Percentiles rank a stretch among this genome's conserved stretches.
Evolutionary conservation across 345 rosid species (phyloP).

Genomic region (Boechera retrofracta): DNA sequence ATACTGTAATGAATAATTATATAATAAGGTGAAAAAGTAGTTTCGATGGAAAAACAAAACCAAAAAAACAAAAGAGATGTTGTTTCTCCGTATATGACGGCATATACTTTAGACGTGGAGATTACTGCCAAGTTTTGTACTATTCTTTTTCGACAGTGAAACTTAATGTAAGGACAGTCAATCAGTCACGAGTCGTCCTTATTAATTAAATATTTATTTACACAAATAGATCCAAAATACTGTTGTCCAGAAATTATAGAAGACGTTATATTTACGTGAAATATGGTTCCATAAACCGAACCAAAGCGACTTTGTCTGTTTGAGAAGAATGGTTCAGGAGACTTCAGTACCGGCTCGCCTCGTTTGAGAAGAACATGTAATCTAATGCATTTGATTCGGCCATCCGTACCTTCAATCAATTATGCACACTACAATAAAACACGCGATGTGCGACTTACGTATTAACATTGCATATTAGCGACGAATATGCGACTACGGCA

Average conservation of each 20-base stretch:
- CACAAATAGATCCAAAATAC: slow-evolving; percentile 15
- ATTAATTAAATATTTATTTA: slow-evolving; percentile 5
- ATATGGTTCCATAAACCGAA: slow-evolving; percentile 17
- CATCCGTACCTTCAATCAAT: background rate
- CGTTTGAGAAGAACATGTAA: background rate
- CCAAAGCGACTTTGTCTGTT: slow-evolving; percentile 6
- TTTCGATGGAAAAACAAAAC: background rate
- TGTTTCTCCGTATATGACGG: slow-evolving; percentile 28
- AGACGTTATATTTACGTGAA: background rate
- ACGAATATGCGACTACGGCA: too few relatives aligned
- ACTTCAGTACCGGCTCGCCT: background rate
- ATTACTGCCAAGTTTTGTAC: slow-evolving; percentile 2
- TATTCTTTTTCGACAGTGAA: background rate
- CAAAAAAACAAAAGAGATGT: background rate
- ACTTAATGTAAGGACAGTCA: slow-evolving; percentile 1
- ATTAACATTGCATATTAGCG: too few relatives aligned
- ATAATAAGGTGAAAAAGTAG: slow-evolving; percentile 8
- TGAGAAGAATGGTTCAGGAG: too few relatives aligned
- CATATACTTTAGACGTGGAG: slow-evolving; percentile 8
- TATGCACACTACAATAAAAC: too few relatives aligned
- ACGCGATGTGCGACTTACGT: too few relatives aligned
- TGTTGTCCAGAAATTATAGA: slow-evolving; percentile 12
- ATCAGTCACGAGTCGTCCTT: slow-evolving; percentile 20
- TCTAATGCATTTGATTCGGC: background rate
- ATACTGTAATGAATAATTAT: too few relatives aligned